Evolutionary conservation across 352 stramenopile species (phyloP).

Genomic region (Globisporangium solare): DNA sequence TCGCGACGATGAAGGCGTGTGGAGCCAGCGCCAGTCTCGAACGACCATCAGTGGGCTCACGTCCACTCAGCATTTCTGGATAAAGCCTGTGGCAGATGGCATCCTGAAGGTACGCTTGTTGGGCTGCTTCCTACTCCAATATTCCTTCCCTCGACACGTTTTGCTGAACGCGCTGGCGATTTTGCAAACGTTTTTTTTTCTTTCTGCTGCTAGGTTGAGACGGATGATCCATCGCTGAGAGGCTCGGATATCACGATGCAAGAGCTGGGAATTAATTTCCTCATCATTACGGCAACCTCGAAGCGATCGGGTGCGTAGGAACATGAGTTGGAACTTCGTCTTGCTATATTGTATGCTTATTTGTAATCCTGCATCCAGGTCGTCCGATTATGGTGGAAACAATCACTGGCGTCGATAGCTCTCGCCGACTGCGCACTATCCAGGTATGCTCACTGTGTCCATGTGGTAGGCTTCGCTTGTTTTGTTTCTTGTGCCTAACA

Average conservation of each 20-base stretch:
- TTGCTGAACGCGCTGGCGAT: not conserved
- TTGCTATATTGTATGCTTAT: not conserved
- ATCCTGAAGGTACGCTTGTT: slow-evolving; percentile 58
- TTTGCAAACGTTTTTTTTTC: not conserved
- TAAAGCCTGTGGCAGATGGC: slow-evolving; percentile 81
- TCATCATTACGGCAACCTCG: slow-evolving; percentile 81
- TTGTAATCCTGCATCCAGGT: slow-evolving; percentile 20
- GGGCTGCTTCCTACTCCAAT: not conserved
- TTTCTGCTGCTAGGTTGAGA: slow-evolving; percentile 57
- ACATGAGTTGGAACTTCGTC: not conserved
- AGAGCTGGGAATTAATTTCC: slow-evolving; percentile 74
- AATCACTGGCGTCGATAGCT: slow-evolving; percentile 79
- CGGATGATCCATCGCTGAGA: slow-evolving; percentile 71
- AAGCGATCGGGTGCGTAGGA: slow-evolving; percentile 61
- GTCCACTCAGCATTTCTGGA: slow-evolving; percentile 86
- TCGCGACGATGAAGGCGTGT: slow-evolving; percentile 80
- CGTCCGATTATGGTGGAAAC: slow-evolving; percentile 81
- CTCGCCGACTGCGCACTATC: slow-evolving; percentile 74
- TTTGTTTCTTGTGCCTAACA: not conserved
- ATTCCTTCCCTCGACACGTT: not conserved
- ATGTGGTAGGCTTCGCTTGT: not conserved
- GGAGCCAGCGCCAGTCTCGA: slow-evolving; percentile 80
- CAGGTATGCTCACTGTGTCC: slow-evolving; percentile 24
- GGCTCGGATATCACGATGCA: slow-evolving; percentile 86
- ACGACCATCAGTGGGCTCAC: slow-evolving; percentile 85